Conservation (phyloP, 345 rosid species). For the Kandelia obovata region DNA sequence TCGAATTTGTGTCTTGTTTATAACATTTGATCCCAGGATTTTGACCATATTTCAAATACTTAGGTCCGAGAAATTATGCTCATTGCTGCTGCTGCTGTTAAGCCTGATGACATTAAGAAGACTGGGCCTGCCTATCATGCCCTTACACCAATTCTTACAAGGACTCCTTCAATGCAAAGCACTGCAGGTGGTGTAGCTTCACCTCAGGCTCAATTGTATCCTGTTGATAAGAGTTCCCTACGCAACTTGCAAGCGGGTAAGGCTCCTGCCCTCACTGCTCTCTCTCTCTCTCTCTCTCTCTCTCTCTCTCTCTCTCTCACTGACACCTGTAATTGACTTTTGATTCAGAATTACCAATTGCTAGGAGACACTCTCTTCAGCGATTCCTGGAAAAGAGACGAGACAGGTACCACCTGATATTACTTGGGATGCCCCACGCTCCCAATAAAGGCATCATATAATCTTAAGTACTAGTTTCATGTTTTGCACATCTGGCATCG, state of each 20-base stretch:
- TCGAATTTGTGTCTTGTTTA: neutral
- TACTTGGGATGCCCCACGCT: neutral
- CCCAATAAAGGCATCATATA: too few relatives aligned
- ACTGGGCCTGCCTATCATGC: constrained; percentile 31
- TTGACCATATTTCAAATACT: constrained; percentile 9
- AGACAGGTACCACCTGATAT: constrained; percentile 55
- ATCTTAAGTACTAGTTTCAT: neutral
- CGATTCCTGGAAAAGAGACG: constrained; percentile 84
- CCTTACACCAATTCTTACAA: constrained; percentile 54
- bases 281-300: too few relatives aligned
- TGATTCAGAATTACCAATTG: constrained; percentile 66
- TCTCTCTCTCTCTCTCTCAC: neutral
- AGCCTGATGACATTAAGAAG: constrained; percentile 46
- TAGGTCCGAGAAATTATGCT: constrained; percentile 71
- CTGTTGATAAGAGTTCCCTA: constrained; percentile 43
- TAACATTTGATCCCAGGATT: neutral
- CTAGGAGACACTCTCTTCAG: constrained; percentile 90
- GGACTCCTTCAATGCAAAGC: constrained; percentile 82
- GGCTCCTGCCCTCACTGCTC: neutral
- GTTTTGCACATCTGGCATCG: neutral
- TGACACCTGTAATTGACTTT: constrained; percentile 7
- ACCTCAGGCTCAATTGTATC: constrained; percentile 41
- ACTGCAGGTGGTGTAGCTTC: constrained; percentile 56
- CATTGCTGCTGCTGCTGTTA: constrained; percentile 52
- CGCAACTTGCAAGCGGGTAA: constrained; percentile 84